A percentile compares a stretch with the other conserved stretches of the same genome.
Evolutionary conservation across 495 filamentous ascomycete genomes (phyloP).

Genomic region (Penicillium atrosanguineum): DNA sequence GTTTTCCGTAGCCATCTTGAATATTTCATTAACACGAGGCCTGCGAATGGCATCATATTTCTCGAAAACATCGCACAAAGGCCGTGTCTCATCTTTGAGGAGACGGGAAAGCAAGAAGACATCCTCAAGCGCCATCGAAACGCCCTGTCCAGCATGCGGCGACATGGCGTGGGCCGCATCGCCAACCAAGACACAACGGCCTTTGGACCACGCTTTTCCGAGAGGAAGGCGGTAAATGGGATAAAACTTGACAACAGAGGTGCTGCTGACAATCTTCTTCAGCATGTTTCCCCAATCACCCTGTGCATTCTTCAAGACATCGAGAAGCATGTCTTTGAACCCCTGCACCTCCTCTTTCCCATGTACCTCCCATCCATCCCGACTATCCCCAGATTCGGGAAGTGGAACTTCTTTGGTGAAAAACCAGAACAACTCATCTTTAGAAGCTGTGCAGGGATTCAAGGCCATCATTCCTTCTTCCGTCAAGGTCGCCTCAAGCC

Average conservation of each 20-base stretch:
- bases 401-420: conserved; percentile 26
- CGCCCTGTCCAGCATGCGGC: conserved; percentile 45
- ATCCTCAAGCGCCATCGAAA: conserved; percentile 48
- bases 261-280: conserved; percentile 35
- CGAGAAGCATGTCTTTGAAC: conserved; percentile 30
- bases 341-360: conserved; percentile 35
- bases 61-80: conserved; percentile 20
- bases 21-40: conserved; percentile 29
- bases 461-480: conserved; percentile 49
- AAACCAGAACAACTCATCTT: conserved; percentile 29
- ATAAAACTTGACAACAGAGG: conserved; percentile 44
- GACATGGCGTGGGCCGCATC: conserved; percentile 49
- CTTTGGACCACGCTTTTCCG: conserved; percentile 41
- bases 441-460: conserved; percentile 27
- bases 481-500: conserved; percentile 44
- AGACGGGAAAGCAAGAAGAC: conserved; percentile 35
- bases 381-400: conserved; percentile 25
- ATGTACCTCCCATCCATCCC: conserved; percentile 43
- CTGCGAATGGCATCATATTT: conserved; percentile 28
- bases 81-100: conserved; percentile 21
- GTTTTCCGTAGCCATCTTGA: conserved; percentile 19
- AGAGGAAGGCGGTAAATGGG: conserved; percentile 47
- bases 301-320: conserved; percentile 33
- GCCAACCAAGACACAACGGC: conserved; percentile 33
- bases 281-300: conserved; percentile 43